These are phyloP conservation scores for Lasiosphaeria ovina DNA, from an alignment of 495 filamentous ascomycete species.

Conservation along the genomic window DNA sequence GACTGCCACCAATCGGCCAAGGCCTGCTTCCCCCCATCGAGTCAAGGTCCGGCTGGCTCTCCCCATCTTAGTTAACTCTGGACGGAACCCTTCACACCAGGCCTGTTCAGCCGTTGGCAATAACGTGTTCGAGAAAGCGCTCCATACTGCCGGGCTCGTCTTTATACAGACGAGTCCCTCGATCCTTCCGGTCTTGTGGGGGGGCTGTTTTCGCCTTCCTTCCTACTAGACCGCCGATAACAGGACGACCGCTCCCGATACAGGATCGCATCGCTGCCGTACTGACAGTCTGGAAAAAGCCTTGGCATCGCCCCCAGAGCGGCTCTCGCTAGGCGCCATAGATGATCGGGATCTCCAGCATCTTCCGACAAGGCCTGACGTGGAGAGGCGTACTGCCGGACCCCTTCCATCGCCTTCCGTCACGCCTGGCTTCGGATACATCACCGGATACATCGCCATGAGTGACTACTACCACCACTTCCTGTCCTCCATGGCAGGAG, in stretches of 20 bases:
- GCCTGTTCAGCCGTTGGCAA: background rate
- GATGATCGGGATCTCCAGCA: background rate
- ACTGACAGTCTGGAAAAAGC: background rate
- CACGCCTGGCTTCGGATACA: background rate
- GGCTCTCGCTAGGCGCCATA: background rate
- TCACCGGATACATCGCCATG: constrained; percentile 29
- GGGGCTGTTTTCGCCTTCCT: background rate
- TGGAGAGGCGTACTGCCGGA: background rate
- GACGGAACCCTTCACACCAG: constrained; percentile 12
- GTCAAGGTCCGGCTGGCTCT: constrained; percentile 3
- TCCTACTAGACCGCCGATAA: background rate
- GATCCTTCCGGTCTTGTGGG: background rate
- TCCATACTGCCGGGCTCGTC: background rate
- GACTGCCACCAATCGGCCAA: constrained; percentile 16
- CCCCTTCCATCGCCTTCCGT: background rate
- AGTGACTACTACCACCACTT: constrained; percentile 51
- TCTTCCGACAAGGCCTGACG: background rate
- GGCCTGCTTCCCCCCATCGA: constrained; percentile 12
- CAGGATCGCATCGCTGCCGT: background rate
- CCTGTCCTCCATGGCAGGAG: constrained; percentile 45
- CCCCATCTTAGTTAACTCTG: constrained; percentile 8
- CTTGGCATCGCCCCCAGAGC: background rate
- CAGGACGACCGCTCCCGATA: background rate
- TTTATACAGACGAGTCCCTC: constrained; percentile 2
- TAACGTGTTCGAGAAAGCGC: constrained; percentile 2